Percentiles rank a stretch among this genome's conserved stretches.
Evolutionary conservation across 495 filamentous ascomycete genomes (phyloP).

Genomic region (Chlorociboria aeruginascens): DNA sequence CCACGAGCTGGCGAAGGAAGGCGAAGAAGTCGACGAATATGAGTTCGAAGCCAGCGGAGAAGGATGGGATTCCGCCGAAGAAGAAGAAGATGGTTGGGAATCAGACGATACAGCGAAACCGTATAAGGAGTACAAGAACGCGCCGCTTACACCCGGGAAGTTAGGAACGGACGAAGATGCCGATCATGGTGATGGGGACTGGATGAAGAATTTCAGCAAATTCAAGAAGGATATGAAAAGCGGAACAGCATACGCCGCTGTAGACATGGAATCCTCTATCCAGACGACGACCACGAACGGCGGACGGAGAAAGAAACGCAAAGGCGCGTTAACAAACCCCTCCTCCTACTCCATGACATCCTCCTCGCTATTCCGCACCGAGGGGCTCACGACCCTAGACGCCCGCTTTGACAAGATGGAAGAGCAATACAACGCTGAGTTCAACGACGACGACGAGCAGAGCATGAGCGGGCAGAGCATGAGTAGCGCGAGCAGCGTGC

Average conservation of each 20-base stretch:
- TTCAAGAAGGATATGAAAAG: constrained; percentile 68
- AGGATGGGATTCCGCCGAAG: constrained; percentile 21
- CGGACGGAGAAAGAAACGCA: constrained; percentile 73
- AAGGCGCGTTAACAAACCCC: constrained; percentile 78
- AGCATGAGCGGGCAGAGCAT: constrained; percentile 32
- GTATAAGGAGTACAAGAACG: constrained; percentile 30
- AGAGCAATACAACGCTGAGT: constrained; percentile 67
- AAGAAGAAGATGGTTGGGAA: constrained; percentile 78
- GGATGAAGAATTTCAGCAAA: constrained; percentile 82
- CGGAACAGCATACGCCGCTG: constrained; percentile 31
- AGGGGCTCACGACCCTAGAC: constrained; percentile 77
- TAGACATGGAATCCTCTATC: constrained; percentile 58
- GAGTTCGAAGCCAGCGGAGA: constrained; percentile 47
- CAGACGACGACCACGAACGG: constrained; percentile 69
- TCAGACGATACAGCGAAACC: constrained; percentile 86
- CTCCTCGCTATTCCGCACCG: constrained; percentile 76
- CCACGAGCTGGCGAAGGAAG: constrained; percentile 60
- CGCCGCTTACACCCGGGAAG: constrained; percentile 29
- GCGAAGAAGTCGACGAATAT: constrained; percentile 55
- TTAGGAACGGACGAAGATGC: constrained; percentile 34
- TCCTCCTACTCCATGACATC: constrained; percentile 96
- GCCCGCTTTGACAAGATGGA: constrained; percentile 85
- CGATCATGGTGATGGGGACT: constrained; percentile 43
- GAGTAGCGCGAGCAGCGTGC: constrained; percentile 35
- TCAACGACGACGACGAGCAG: constrained; percentile 53